Evolutionary conservation across 1,139 yeast species (phyloP).

Genomic region (Debaryomyces coudertii): DNA sequence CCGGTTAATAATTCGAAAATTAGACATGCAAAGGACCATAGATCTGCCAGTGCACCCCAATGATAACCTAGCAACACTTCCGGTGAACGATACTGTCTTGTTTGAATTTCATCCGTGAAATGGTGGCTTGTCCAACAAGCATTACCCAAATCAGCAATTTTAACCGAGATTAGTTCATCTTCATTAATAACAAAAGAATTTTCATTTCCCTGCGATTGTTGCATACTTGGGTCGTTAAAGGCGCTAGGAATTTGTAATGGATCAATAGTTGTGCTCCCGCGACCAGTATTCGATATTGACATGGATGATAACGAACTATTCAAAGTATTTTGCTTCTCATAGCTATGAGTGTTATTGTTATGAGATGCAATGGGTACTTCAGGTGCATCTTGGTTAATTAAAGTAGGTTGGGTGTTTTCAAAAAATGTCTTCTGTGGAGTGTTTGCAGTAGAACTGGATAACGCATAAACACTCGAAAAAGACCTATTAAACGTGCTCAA

Average conservation of each 20-base stretch:
- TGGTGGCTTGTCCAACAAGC: conserved; percentile 55
- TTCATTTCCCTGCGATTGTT: conserved; percentile 8
- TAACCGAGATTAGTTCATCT: conserved; percentile 50
- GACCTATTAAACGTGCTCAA: conserved; percentile 51
- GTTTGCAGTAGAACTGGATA: conserved; percentile 44
- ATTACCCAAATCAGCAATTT: conserved; percentile 54
- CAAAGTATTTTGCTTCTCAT: conserved; percentile 24
- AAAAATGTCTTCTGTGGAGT: conserved; percentile 40
- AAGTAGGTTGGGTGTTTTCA: conserved; percentile 16
- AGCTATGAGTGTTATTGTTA: conserved; percentile 1
- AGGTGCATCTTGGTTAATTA: conserved; percentile 2
- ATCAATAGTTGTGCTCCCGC: conserved; percentile 24
- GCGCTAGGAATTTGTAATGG: conserved; percentile 29
- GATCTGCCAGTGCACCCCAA: conserved; percentile 54
- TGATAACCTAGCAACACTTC: conserved; percentile 52
- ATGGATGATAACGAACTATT: conserved; percentile 47
- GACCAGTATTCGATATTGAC: conserved; percentile 38
- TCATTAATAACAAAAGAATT: conserved; percentile 37
- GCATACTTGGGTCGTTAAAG: conserved; percentile 10
- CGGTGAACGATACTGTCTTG: conserved; percentile 52
- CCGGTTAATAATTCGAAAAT: conserved; percentile 52
- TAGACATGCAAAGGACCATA: conserved; percentile 54
- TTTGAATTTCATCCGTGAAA: conserved; percentile 55
- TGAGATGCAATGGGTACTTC: conserved; percentile 3
- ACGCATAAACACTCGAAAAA: conserved; percentile 42